phyloP scores from a whole-genome alignment of 495 filamentous ascomycete genomes.

The Aspergillus leporis region DNA sequence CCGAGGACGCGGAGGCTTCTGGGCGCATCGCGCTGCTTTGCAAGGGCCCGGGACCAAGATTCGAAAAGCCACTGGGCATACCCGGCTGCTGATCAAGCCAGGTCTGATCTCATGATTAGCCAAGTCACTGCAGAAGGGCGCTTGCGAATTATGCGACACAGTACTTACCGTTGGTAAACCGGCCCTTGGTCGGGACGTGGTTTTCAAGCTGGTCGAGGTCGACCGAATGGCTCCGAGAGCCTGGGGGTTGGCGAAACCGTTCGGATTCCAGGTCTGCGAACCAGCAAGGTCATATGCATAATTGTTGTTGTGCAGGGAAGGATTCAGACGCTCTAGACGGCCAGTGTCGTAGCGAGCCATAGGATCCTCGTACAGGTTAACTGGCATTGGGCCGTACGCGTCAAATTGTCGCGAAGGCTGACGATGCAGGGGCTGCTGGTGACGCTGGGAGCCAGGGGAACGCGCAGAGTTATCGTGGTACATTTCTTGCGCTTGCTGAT shows the following conservation, averaged over 20 bases:
- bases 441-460: conserved; percentile 62
- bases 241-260: conserved; percentile 53
- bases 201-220: conserved; percentile 58
- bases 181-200: conserved; percentile 47
- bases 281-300: conserved; percentile 63
- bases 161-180: conserved; percentile 60
- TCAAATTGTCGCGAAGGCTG: conserved; percentile 71
- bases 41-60: conserved; percentile 53
- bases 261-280: conserved; percentile 68
- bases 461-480: conserved; percentile 63
- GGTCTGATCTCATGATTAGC: conserved; percentile 35
- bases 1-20: conserved; percentile 50
- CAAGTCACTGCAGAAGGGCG: background rate
- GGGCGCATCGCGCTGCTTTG: conserved; percentile 54
- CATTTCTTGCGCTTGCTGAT: conserved; percentile 61
- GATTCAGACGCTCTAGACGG: conserved; percentile 61
- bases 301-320: conserved; percentile 48
- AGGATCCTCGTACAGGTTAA: conserved; percentile 65
- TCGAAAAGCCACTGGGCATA: conserved; percentile 53
- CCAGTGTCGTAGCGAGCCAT: conserved; percentile 59
- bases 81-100: conserved; percentile 62
- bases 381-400: conserved; percentile 60
- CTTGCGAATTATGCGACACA: background rate
- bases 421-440: conserved; percentile 65
- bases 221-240: conserved; percentile 54